Conservation (phyloP, 352 stramenopile species). For the Phytophthora hibernalis region DNA sequence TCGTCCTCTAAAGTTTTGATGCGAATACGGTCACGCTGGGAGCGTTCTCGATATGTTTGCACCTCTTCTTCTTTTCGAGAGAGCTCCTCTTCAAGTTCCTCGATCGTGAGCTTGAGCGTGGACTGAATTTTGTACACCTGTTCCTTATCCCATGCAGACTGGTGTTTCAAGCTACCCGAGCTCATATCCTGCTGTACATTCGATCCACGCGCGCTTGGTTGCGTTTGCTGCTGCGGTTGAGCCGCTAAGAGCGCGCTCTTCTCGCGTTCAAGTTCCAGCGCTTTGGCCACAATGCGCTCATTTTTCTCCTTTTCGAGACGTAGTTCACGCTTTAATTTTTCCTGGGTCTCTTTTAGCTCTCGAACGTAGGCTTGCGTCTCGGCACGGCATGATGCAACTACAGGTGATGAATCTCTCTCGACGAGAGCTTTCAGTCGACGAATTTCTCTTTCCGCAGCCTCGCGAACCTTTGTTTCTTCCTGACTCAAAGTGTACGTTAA, state of each 20-base stretch:
- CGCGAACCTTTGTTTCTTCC: slow-evolving; percentile 78
- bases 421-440: slow-evolving; percentile 70
- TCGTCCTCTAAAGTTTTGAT: slow-evolving; percentile 68
- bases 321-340: slow-evolving; percentile 67
- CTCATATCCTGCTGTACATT: slow-evolving; percentile 11
- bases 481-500: slow-evolving; percentile 19
- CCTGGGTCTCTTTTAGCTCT: slow-evolving; percentile 69
- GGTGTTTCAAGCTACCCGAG: slow-evolving; percentile 16
- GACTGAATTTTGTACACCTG: slow-evolving; percentile 75
- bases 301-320: slow-evolving; percentile 83
- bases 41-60: slow-evolving; percentile 50
- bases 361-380: slow-evolving; percentile 72
- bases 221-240: slow-evolving; percentile 25
- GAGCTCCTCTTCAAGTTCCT: slow-evolving; percentile 85
- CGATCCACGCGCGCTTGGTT: slow-evolving; percentile 5
- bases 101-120: slow-evolving; percentile 74
- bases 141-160: slow-evolving; percentile 73
- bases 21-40: slow-evolving; percentile 58
- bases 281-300: slow-evolving; percentile 68
- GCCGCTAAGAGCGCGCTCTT: slow-evolving; percentile 58
- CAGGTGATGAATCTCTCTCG: slow-evolving; percentile 56
- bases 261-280: slow-evolving; percentile 72
- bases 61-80: slow-evolving; percentile 69
- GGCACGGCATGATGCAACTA: slow-evolving; percentile 59
- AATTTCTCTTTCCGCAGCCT: slow-evolving; percentile 80